phyloP scores from a whole-genome alignment of 805 yeast species.

The Candida sphagnicola region DNA sequence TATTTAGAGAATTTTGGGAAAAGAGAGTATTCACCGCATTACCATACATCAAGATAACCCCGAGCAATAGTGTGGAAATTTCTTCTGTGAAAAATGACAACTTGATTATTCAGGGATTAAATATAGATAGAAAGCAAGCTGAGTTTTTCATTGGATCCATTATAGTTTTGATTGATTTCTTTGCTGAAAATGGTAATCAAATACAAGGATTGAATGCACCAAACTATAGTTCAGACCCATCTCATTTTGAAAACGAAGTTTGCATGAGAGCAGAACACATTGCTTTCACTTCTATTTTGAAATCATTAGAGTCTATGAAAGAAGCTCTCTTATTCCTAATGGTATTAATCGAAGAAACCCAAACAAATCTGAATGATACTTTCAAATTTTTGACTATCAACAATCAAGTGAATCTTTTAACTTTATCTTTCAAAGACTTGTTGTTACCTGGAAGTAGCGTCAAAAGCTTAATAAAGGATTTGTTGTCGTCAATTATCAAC shows the following conservation, averaged over 20 bases:
- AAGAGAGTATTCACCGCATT: slow-evolving; percentile 56
- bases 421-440: slow-evolving; percentile 67
- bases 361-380: slow-evolving; percentile 55
- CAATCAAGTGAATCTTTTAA: slow-evolving; percentile 64
- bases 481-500: slow-evolving; percentile 84
- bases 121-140: slow-evolving; percentile 46
- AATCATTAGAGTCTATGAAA: slow-evolving; percentile 71
- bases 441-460: slow-evolving; percentile 67
- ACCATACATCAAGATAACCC: slow-evolving; percentile 36
- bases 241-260: slow-evolving; percentile 54
- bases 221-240: slow-evolving; percentile 46
- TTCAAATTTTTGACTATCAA: slow-evolving; percentile 65
- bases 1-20: slow-evolving; percentile 79
- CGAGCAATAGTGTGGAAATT: slow-evolving; percentile 33
- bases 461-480: slow-evolving; percentile 71
- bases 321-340: slow-evolving; percentile 88
- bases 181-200: slow-evolving; percentile 57
- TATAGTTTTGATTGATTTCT: slow-evolving; percentile 64
- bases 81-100: slow-evolving; percentile 41
- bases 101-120: slow-evolving; percentile 42
- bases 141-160: slow-evolving; percentile 72
- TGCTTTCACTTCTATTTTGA: slow-evolving; percentile 74
- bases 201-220: slow-evolving; percentile 64
- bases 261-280: slow-evolving; percentile 87
- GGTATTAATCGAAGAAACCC: slow-evolving; percentile 72